A percentile compares a stretch with the other conserved stretches of the same genome.
phyloP scores from a whole-genome alignment of 2,329 filamentous ascomycete species.

The Aspergillus aculeatinus region DNA sequence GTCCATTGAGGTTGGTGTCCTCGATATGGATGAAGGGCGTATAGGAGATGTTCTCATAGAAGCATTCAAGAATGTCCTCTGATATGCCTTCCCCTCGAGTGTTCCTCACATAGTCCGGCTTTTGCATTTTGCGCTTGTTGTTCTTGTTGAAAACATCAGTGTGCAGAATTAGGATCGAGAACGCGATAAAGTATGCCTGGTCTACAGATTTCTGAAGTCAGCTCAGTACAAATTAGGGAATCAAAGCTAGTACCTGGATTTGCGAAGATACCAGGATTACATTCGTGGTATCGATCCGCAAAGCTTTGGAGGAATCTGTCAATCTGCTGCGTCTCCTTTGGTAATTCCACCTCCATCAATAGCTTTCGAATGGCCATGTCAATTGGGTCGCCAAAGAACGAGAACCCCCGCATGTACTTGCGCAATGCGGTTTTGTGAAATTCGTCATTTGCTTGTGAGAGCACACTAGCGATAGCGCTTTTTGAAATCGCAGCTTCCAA shows the following conservation, averaged over 20 bases:
- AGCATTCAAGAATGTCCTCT: slow-evolving; percentile 88
- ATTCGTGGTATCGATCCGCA: slow-evolving; percentile 95
- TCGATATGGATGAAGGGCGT: slow-evolving; percentile 98
- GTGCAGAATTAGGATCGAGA: slow-evolving; percentile 92
- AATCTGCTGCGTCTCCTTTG: slow-evolving; percentile 97
- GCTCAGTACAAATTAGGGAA: not conserved
- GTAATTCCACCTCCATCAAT: slow-evolving; percentile 92
- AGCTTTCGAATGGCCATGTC: slow-evolving; percentile 97
- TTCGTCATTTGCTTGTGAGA: slow-evolving; percentile 81
- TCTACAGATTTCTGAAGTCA: slow-evolving; percentile 48
- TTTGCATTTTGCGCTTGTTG: slow-evolving; percentile 99
- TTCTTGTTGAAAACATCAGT: slow-evolving; percentile 99
- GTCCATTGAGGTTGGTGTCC: slow-evolving; percentile 73
- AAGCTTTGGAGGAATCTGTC: slow-evolving; percentile 92
- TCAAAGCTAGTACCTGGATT: slow-evolving; percentile 56
- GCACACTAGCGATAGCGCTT: slow-evolving; percentile 76
- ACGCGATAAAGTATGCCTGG: slow-evolving; percentile 97
- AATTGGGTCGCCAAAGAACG: slow-evolving; percentile 94
- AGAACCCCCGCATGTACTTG: slow-evolving; percentile 93
- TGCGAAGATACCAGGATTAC: slow-evolving; percentile 92
- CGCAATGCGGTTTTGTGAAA: slow-evolving; percentile 82
- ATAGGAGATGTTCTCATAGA: slow-evolving; percentile 98
- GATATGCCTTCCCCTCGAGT: slow-evolving; percentile 88
- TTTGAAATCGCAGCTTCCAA: slow-evolving; percentile 78
- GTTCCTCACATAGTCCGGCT: slow-evolving; percentile 91